phyloP scores from a whole-genome alignment of 331 rosid genomes.

The Quercus lobata region DNA sequence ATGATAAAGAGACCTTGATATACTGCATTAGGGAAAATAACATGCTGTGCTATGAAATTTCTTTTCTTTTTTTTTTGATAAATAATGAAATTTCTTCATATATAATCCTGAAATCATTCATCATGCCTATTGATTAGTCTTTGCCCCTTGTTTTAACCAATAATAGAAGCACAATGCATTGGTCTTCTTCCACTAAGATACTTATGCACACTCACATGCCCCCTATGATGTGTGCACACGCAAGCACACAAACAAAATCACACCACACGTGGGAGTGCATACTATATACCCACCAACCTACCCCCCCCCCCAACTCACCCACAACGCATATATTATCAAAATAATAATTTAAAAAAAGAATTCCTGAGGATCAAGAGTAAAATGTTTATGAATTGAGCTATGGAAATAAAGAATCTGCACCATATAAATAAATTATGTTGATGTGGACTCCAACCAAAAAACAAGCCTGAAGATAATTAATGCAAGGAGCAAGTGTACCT shows the following conservation, averaged over 20 bases:
- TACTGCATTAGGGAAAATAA: too few relatives aligned
- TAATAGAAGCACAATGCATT: too few relatives aligned
- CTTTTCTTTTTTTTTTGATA: too few relatives aligned
- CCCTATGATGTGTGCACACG: too few relatives aligned
- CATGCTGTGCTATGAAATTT: too few relatives aligned
- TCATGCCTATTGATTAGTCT: neutral
- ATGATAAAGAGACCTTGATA: too few relatives aligned
- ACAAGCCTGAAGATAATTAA: slow-evolving; percentile 18
- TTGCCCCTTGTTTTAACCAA: neutral
- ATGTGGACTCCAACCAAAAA: slow-evolving; percentile 1
- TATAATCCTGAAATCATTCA: neutral
- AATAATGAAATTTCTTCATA: neutral
- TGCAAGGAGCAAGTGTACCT: slow-evolving; percentile 48
- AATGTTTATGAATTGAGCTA: neutral
- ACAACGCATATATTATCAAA: neutral
- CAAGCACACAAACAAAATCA: too few relatives aligned
- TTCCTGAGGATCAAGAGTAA: neutral
- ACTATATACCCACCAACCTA: too few relatives aligned
- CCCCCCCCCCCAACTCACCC: too few relatives aligned
- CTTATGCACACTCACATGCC: neutral
- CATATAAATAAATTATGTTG: neutral
- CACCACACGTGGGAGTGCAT: too few relatives aligned
- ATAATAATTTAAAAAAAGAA: neutral
- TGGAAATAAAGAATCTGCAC: neutral
- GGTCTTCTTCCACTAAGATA: neutral